Percentiles rank a stretch among this genome's conserved stretches.
Evolutionary conservation across 768 basidiomycete species (phyloP).

Genomic region (Xanthoconium stramineum): DNA sequence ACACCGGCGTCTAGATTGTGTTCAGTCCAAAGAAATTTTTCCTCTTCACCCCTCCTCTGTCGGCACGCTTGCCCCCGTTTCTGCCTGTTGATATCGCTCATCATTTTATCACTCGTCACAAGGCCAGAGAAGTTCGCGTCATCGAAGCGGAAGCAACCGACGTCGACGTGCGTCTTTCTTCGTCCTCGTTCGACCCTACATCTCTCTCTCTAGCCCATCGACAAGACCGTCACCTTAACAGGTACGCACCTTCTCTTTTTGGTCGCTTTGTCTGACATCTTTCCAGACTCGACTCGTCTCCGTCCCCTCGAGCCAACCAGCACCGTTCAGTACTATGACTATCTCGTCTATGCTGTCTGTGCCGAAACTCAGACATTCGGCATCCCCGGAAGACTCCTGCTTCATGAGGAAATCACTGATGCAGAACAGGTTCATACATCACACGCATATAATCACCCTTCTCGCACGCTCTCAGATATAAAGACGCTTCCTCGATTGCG

Average conservation of each 20-base stretch:
- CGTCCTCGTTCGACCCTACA: neutral
- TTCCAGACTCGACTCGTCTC: slow-evolving; percentile 25
- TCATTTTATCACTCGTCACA: slow-evolving; percentile 91
- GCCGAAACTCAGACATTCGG: slow-evolving; percentile 95
- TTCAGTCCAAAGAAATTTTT: slow-evolving; percentile 57
- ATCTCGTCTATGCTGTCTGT: slow-evolving; percentile 93
- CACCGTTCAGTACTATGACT: slow-evolving; percentile 86
- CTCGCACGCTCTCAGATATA: slow-evolving; percentile 52
- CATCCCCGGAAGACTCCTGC: slow-evolving; percentile 88
- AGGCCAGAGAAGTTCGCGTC: slow-evolving; percentile 78
- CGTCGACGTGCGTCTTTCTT: slow-evolving; percentile 61
- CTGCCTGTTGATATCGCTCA: neutral
- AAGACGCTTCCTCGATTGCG: slow-evolving; percentile 82
- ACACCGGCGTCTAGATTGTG: slow-evolving; percentile 55
- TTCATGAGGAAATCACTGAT: slow-evolving; percentile 95
- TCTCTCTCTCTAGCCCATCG: slow-evolving; percentile 50
- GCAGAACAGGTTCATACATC: slow-evolving; percentile 69
- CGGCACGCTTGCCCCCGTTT: slow-evolving; percentile 66
- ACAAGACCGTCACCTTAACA: slow-evolving; percentile 90
- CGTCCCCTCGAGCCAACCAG: slow-evolving; percentile 42
- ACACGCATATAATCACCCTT: neutral
- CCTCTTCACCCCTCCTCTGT: slow-evolving; percentile 92
- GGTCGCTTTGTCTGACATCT: neutral
- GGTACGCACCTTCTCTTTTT: slow-evolving; percentile 44
- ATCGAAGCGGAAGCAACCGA: slow-evolving; percentile 92